These are phyloP conservation scores for Annulohypoxylon maeteangense DNA, from an alignment of 495 filamentous ascomycete species.

Conservation along the genomic window DNA sequence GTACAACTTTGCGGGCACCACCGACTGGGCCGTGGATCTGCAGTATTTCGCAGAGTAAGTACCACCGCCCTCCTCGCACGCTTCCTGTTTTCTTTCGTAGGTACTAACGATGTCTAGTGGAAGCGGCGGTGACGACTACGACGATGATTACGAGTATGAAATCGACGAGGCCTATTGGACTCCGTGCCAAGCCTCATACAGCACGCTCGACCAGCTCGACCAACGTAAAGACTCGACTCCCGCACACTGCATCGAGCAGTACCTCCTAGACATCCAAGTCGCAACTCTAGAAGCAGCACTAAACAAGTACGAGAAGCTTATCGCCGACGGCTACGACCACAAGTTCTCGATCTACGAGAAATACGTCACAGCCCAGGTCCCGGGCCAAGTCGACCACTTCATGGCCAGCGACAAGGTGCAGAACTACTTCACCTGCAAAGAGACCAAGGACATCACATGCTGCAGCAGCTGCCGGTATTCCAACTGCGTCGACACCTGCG, in stretches of 20 bases:
- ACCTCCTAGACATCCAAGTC: background rate
- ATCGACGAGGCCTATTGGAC: background rate
- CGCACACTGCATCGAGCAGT: constrained; percentile 3
- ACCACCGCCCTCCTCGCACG: background rate
- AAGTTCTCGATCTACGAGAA: constrained; percentile 6
- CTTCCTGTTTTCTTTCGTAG: background rate
- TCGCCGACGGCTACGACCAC: constrained; percentile 1
- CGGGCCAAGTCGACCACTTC: background rate
- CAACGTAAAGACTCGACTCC: background rate
- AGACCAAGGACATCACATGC: constrained; percentile 1
- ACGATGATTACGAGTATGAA: constrained; percentile 3
- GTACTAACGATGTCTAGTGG: background rate
- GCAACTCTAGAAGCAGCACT: background rate
- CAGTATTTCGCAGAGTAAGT: constrained; percentile 8
- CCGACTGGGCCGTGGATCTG: constrained; percentile 21
- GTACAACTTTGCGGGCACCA: constrained; percentile 13
- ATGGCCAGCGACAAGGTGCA: constrained; percentile 6
- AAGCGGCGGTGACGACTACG: background rate
- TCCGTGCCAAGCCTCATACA: constrained; percentile 5
- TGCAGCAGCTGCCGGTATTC: background rate
- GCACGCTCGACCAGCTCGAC: background rate
- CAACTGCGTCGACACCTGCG: background rate
- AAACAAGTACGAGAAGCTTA: constrained; percentile 7
- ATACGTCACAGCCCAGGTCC: constrained; percentile 1
- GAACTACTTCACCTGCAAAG: background rate